Percentiles rank a stretch among this genome's conserved stretches.
phyloP scores from a whole-genome alignment of 2,329 filamentous ascomycete species.

The Scedosporium apiospermum region DNA sequence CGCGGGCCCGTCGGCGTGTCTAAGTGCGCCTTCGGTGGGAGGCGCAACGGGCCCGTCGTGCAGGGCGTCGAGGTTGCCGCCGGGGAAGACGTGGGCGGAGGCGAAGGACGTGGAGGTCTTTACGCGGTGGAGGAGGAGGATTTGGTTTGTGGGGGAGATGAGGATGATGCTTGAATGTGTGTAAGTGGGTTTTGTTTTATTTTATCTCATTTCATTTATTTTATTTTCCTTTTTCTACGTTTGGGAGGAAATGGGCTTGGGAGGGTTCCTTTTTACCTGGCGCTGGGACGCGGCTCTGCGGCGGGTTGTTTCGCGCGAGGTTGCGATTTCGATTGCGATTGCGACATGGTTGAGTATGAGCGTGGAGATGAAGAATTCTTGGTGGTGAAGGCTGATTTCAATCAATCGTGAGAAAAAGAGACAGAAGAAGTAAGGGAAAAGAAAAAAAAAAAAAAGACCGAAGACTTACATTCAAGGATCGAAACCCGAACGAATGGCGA shows the following conservation, averaged over 20 bases:
- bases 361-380: not conserved
- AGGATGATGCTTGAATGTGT: conserved; percentile 49
- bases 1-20: conserved; percentile 61
- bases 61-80: conserved; percentile 67
- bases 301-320: conserved; percentile 6
- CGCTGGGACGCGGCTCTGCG: conserved; percentile 51
- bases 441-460: not conserved
- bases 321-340: not conserved
- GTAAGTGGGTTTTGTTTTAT: not conserved
- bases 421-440: not conserved
- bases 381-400: not conserved
- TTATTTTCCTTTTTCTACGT: not conserved
- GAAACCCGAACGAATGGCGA: not conserved
- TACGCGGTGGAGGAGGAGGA: conserved; percentile 81
- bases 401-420: not conserved
- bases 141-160: conserved; percentile 76
- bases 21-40: conserved; percentile 31
- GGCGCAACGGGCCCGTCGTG: conserved; percentile 59
- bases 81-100: conserved; percentile 91
- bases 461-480: not conserved
- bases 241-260: not conserved
- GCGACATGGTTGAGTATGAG: not conserved
- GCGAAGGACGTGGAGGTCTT: conserved; percentile 75
- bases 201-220: no score
- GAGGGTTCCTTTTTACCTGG: conserved; percentile 35